Conservation (phyloP, 768 basidiomycete species). For the Hortiboletus flavorubellus region DNA sequence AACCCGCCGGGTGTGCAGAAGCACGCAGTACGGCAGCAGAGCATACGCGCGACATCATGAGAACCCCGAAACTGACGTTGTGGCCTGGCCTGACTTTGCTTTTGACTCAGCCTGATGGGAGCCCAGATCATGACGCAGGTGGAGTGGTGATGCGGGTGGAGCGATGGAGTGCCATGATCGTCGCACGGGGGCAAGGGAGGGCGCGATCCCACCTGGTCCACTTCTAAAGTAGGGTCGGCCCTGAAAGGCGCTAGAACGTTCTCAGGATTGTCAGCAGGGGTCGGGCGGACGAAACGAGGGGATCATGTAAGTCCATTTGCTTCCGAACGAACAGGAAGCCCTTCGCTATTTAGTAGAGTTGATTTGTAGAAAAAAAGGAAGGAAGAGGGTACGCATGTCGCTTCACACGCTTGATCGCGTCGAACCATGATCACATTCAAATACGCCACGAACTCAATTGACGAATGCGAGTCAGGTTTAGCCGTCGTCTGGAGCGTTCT, state of each 20-base stretch:
- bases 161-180: neutral
- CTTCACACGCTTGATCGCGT: neutral
- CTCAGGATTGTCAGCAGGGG: neutral
- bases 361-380: neutral
- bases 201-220: neutral
- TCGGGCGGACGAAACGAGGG: neutral
- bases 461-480: neutral
- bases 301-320: neutral
- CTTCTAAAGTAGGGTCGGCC: neutral
- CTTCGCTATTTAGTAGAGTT: neutral
- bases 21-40: no score
- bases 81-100: neutral
- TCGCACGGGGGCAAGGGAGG: neutral
- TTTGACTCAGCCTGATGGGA: neutral
- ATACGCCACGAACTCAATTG: neutral
- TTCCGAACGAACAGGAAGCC: neutral
- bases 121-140: neutral
- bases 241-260: neutral
- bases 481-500: neutral
- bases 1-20: no score
- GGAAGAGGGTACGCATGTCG: neutral
- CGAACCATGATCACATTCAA: neutral
- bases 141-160: constrained; percentile 4
- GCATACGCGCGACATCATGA: no score
- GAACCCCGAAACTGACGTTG: neutral